A percentile compares a stretch with the other conserved stretches of the same genome.
Evolutionary conservation across 2,329 filamentous ascomycete species (phyloP).

Genomic region (Fusarium piperis): DNA sequence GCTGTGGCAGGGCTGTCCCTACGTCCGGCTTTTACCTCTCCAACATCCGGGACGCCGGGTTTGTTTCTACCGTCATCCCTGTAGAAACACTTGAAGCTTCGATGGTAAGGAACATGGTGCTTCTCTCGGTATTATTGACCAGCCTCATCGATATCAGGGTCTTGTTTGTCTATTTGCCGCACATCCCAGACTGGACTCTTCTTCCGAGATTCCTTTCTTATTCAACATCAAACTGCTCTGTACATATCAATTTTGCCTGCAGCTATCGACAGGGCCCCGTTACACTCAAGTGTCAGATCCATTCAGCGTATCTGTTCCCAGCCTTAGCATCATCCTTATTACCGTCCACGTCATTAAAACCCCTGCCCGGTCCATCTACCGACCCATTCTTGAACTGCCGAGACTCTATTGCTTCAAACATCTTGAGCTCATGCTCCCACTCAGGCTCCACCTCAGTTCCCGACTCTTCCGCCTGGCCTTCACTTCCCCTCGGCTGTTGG

Average conservation of each 20-base stretch:
- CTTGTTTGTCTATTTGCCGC: slow-evolving; percentile 2
- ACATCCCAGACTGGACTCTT: neutral
- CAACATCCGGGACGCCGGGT: slow-evolving; percentile 7
- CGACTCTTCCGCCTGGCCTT: slow-evolving; percentile 1
- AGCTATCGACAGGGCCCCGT: neutral
- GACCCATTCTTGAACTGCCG: slow-evolving; percentile 6
- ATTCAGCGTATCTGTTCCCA: slow-evolving; percentile 3
- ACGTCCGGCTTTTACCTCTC: slow-evolving; percentile 8
- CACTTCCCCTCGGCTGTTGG: slow-evolving; percentile 19
- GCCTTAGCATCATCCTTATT: slow-evolving; percentile 1
- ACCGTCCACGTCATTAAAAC: slow-evolving; percentile 7
- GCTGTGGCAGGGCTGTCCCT: slow-evolving; percentile 11
- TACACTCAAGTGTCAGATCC: neutral
- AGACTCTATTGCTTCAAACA: slow-evolving; percentile 3
- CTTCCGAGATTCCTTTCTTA: neutral
- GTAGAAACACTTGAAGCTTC: slow-evolving; percentile 7
- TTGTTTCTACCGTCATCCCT: slow-evolving; percentile 1
- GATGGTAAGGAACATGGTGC: neutral
- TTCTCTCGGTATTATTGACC: neutral
- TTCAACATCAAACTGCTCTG: neutral
- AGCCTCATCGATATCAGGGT: neutral
- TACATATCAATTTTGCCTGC: neutral
- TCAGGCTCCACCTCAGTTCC: slow-evolving; percentile 14
- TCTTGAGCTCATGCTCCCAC: slow-evolving; percentile 15
- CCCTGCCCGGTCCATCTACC: slow-evolving; percentile 6